Evolutionary conservation across 2,329 filamentous ascomycete genomes (phyloP), one percentile per base, ranked within the genome.

Genomic region (Phoma sp.): DNA sequence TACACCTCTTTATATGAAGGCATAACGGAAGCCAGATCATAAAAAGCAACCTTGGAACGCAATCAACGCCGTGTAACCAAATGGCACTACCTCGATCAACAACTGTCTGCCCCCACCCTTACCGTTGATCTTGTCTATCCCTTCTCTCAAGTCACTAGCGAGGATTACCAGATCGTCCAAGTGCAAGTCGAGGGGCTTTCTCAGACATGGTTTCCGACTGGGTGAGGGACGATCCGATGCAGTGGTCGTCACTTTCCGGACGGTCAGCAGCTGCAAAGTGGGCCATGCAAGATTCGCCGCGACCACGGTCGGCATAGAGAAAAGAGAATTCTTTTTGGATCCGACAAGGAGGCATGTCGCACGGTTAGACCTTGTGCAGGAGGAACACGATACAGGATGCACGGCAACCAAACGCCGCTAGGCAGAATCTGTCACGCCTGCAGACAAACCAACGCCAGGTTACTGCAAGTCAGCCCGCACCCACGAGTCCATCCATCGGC

Each of bases 331-430:
- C 53, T 47, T 52, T 43, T 45, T 56, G 29, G 32, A 47, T 43
- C 38, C 47, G 47, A 51, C 43, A 38, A 44, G 38, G 42, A 51
- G 47, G 47, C 47, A 51, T 51, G 53, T 56, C 32, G 37, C 30
- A 56, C 53, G 41, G 30, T n/a, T 24, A 41, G 39, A 56, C 42
- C 43, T 42, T 47, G 52, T 44, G 47, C 37, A 38, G 32, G 47
- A 52, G 53, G 51, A 47, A 56, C 47, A 47, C 53, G 47, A 47
- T 43, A 56, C 53, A 47, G 47, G 42, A 47, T 36, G 41, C 48
- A 22, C 36, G 37, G 43, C 46, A 37, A 35, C 46, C 33, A 22
- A 29, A 38, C 18, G 13, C 41, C 46, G 37, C 52, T 55, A 55
- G 48, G 22, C 52, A 37, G 32, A 11, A 38, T 33, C 25, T 7